Conservation (phyloP, 108 stramenopile species). For the Discostella pseudostelligera region DNA sequence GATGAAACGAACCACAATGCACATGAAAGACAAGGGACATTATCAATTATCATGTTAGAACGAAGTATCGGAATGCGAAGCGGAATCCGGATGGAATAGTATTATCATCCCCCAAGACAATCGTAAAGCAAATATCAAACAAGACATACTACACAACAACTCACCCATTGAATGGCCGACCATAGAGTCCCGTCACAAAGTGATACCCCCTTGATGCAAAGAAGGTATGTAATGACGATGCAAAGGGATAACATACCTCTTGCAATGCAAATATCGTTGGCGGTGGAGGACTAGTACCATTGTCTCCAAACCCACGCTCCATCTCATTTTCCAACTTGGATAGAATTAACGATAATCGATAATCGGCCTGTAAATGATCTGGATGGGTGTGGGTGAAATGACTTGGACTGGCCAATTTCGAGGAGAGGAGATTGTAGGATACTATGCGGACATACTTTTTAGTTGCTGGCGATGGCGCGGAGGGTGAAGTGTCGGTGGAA, state of each 20-base stretch:
- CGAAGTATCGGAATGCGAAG: constrained; percentile 3
- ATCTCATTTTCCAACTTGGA: constrained; percentile 80
- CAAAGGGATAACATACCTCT: constrained; percentile 81
- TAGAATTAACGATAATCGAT: constrained; percentile 66
- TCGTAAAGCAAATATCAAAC: too few species aligned
- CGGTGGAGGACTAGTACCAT: constrained; percentile 3
- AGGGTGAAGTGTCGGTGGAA: not conserved
- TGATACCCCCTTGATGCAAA: constrained; percentile 85
- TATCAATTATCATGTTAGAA: too few species aligned
- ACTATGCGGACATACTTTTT: constrained; percentile 58
- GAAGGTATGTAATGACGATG: constrained; percentile 76
- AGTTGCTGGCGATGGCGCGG: constrained; percentile 3
- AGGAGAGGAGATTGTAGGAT: constrained; percentile 89
- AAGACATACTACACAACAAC: constrained; percentile 74
- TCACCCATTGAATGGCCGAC: constrained; percentile 90
- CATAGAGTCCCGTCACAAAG: constrained; percentile 89
- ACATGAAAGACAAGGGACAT: too few species aligned
- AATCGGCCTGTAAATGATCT: constrained; percentile 57
- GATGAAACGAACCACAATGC: not conserved
- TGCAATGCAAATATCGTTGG: constrained; percentile 78
- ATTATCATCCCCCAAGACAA: too few species aligned
- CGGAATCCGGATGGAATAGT: too few species aligned
- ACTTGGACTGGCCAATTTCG: constrained; percentile 66
- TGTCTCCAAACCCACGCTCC: constrained; percentile 15
- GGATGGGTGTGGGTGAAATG: constrained; percentile 72